Evolutionary conservation across 768 basidiomycete species (phyloP).

Genomic region (Sarcodon sp.): DNA sequence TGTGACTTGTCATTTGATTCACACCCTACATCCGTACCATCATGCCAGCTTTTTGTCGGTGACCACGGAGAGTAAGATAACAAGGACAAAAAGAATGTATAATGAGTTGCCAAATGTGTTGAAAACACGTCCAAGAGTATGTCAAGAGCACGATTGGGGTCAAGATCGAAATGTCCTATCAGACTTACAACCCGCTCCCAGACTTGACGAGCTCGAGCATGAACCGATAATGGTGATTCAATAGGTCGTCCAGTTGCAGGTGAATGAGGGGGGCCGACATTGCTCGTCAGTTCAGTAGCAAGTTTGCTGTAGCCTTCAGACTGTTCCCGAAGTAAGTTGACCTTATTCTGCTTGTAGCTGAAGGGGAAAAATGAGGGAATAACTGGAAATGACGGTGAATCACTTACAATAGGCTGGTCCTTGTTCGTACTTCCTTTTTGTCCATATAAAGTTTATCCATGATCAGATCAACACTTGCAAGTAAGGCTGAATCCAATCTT

Average conservation of each 20-base stretch:
- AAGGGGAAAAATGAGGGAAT: neutral
- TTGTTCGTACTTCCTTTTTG: constrained; percentile 70
- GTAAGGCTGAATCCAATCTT: constrained; percentile 53
- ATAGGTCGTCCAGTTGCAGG: constrained; percentile 49
- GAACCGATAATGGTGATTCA: constrained; percentile 43
- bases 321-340: constrained; percentile 93
- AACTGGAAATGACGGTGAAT: neutral
- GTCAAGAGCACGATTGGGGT: constrained; percentile 90
- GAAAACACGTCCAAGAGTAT: constrained; percentile 87
- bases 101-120: constrained; percentile 68
- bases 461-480: constrained; percentile 55
- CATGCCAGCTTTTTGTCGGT: constrained; percentile 19
- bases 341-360: constrained; percentile 97
- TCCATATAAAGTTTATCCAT: constrained; percentile 53
- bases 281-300: constrained; percentile 68
- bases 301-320: constrained; percentile 97
- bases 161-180: constrained; percentile 93
- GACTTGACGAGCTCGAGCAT: constrained; percentile 51
- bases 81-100: constrained; percentile 80
- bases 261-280: constrained; percentile 65
- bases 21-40: constrained; percentile 25
- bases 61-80: constrained; percentile 84
- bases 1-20: constrained; percentile 34
- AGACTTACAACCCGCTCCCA: constrained; percentile 84
- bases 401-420: constrained; percentile 74